Evolutionary conservation across 495 filamentous ascomycete species (phyloP).

Genomic region (Xylaria telfairii): DNA sequence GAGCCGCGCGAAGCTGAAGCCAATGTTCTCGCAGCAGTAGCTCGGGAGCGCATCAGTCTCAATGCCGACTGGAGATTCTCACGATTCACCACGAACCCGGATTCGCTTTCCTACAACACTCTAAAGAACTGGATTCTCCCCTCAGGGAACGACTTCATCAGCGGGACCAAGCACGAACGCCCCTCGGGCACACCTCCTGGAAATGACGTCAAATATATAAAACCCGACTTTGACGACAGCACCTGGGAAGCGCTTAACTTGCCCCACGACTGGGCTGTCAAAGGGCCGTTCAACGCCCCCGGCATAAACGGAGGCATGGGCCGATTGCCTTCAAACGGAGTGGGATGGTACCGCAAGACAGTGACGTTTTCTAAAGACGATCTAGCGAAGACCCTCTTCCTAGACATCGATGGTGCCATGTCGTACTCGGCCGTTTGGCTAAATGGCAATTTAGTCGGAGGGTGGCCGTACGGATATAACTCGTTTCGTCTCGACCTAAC

Average conservation of each 20-base stretch:
- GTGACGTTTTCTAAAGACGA: slow-evolving; percentile 39
- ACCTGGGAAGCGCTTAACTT: slow-evolving; percentile 45
- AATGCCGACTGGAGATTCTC: slow-evolving; percentile 46
- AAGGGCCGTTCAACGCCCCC: slow-evolving; percentile 52
- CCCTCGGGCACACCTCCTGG: slow-evolving; percentile 40
- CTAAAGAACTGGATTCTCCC: slow-evolving; percentile 51
- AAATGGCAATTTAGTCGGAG: slow-evolving; percentile 54
- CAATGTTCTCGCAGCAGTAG: background rate
- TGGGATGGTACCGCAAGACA: slow-evolving; percentile 57
- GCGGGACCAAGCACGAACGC: slow-evolving; percentile 36
- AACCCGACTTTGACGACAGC: slow-evolving; percentile 46
- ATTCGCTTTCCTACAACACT: slow-evolving; percentile 43
- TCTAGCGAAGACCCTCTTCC: slow-evolving; percentile 45
- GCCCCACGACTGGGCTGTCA: slow-evolving; percentile 59
- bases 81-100: slow-evolving; percentile 45
- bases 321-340: slow-evolving; percentile 56
- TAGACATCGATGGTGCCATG: slow-evolving; percentile 58
- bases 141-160: slow-evolving; percentile 48
- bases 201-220: slow-evolving; percentile 38
- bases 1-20: background rate
- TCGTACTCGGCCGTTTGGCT: slow-evolving; percentile 56
- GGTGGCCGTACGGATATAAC: slow-evolving; percentile 58
- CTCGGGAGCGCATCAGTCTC: slow-evolving; percentile 34
- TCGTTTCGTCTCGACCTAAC: slow-evolving; percentile 59
- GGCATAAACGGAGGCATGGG: slow-evolving; percentile 63